Evolutionary conservation across 1,139 yeast species (phyloP), one percentile per base, ranked within the genome.

Genomic region (Geotrichum australiense): DNA sequence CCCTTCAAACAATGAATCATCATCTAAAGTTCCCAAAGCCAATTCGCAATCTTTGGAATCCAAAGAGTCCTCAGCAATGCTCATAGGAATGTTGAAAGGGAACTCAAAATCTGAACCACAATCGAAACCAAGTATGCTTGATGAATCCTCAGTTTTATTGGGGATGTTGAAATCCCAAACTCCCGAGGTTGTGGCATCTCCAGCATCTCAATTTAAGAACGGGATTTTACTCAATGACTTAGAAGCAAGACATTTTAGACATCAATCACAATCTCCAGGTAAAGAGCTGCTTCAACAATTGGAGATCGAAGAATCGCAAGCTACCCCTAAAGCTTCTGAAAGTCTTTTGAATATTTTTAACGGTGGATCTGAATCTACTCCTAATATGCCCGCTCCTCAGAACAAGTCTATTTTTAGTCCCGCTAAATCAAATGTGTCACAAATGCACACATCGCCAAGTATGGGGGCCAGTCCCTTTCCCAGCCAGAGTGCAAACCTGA

Each of bases 31-130:
- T 4, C 12, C 28, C 4, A 35, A 35, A n/a, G 15, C 39, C 2
- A n/a, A 32, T 10, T 19, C 33, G 4, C 32, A 8, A 3, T 5
- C 4, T 3, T 5, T 7, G 10, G 19, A 26, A 35, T 20, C 11
- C 5, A 33, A 3, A 25, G 31, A 21, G n/a, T 34, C 42, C 4
- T 39, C 42, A n/a, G 30, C 38, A 5, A 12, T 39, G 2, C 25
- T 39, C 12, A 39, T 39, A 38, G 42, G 39, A 10, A 18, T 39
- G 15, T 15, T 39, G 10, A 39, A 34, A 15, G 38, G 38, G 18
- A 24, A 31, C 11, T n/a, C 14, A n/a, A 16, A n/a, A 4, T 22
- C 36, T 7, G 27, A 22, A 14, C 5, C 7, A n/a, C 14, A 5
- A 18, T 19, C 25, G 7, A 16, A 8, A 11, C n/a, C 25, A 15